These are phyloP conservation scores for Harringtonia aguacate DNA, from an alignment of 2,329 filamentous ascomycete species.

Conservation along the genomic window DNA sequence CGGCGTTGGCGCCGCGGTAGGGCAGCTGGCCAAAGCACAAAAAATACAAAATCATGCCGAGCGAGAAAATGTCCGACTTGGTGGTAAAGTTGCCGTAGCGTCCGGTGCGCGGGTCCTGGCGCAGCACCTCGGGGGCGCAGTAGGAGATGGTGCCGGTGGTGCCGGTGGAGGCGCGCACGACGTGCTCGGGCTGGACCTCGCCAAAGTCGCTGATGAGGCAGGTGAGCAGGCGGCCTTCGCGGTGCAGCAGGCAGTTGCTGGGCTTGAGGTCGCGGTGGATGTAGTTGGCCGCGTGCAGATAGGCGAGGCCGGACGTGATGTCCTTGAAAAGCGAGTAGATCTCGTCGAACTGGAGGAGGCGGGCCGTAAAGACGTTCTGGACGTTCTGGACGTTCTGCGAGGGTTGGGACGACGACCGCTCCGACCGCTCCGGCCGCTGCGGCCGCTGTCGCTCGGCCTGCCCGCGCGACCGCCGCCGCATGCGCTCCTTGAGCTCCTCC, in stretches of 20 bases:
- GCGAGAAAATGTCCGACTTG: constrained; percentile 95
- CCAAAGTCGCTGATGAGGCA: constrained; percentile 97
- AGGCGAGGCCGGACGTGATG: constrained; percentile 82
- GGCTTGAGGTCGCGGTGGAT: constrained; percentile 95
- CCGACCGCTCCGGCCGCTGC: constrained; percentile 8
- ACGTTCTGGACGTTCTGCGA: too few relatives aligned
- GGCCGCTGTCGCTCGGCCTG: constrained; percentile 51
- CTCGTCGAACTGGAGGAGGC: constrained; percentile 62
- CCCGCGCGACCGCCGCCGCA: constrained; percentile 72
- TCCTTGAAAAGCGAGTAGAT: constrained; percentile 97
- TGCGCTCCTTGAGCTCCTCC: constrained; percentile 79
- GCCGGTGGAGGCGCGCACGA: constrained; percentile 76
- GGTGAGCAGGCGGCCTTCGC: constrained; percentile 56
- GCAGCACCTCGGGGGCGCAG: constrained; percentile 88
- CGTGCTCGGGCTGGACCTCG: constrained; percentile 81
- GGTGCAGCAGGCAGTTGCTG: constrained; percentile 85
- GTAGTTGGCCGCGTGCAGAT: constrained; percentile 83
- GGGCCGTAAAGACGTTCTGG: constrained; percentile 17
- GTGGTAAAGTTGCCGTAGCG: constrained; percentile 87
- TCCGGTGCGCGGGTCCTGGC: constrained; percentile 50
- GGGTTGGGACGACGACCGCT: too few relatives aligned
- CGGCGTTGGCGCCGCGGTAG: constrained; percentile 70
- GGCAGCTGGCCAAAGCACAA: constrained; percentile 89
- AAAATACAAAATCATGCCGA: constrained; percentile 98
- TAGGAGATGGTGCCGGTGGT: constrained; percentile 96